Evolutionary conservation across 176 grass and related monocot genomes (phyloP).

Genomic region (Musa troglodytarum): DNA sequence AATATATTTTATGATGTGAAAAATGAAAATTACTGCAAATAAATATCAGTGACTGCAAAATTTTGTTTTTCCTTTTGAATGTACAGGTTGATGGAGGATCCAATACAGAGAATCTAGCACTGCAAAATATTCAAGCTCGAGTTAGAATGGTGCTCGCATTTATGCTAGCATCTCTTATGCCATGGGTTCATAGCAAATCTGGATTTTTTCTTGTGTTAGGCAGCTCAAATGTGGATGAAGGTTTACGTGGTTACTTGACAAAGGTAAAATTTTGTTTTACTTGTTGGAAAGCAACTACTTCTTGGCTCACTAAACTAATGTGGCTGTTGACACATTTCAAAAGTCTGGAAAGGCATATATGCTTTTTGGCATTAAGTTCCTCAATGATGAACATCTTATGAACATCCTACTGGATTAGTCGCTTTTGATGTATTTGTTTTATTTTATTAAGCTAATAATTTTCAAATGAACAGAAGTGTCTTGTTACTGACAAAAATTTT

Average conservation of each 20-base stretch:
- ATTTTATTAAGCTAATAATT: not conserved
- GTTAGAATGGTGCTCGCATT: constrained; percentile 96
- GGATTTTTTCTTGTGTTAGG: constrained; percentile 99
- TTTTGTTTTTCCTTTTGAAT: not conserved
- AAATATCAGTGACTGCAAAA: not conserved
- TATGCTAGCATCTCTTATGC: constrained; percentile 95
- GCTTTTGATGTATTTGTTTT: not conserved
- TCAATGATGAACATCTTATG: constrained; percentile 5
- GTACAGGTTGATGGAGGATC: constrained; percentile 80
- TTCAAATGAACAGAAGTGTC: not conserved
- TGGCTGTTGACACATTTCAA: not conserved
- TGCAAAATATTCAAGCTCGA: constrained; percentile 99
- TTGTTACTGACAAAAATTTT: not conserved
- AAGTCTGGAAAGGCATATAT: not conserved
- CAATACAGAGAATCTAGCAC: constrained; percentile 73
- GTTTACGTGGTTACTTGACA: constrained; percentile 92
- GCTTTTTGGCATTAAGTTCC: not conserved
- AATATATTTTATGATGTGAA: not conserved
- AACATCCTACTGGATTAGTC: not conserved
- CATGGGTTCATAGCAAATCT: constrained; percentile 87
- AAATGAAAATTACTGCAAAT: not conserved
- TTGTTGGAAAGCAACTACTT: not conserved
- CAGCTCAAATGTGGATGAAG: constrained; percentile 95
- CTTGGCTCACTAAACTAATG: not conserved
- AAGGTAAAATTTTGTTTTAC: constrained; percentile 50